phyloP scores from a whole-genome alignment of 257 asterid genomes.

The Haberlea rhodopensis region DNA sequence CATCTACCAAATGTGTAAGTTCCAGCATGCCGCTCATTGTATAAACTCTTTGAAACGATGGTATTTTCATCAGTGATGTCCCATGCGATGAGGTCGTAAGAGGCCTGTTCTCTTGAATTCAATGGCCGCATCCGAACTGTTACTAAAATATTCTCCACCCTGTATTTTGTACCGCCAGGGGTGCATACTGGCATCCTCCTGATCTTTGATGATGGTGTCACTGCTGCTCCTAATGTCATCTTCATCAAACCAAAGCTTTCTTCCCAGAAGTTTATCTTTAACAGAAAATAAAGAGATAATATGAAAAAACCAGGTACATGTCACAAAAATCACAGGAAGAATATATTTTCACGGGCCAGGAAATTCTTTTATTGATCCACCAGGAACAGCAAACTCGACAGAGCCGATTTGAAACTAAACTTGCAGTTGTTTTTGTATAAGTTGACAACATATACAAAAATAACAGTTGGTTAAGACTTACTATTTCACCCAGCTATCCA shows the following conservation, averaged over 20 bases:
- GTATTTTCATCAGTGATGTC: conserved; percentile 60
- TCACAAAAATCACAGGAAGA: conserved; percentile 12
- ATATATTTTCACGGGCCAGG: conserved; percentile 3
- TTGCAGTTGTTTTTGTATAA: conserved; percentile 5
- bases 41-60: conserved; percentile 72
- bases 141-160: conserved; percentile 85
- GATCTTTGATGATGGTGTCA: conserved; percentile 67
- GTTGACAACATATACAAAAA: neutral
- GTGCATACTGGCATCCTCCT: conserved; percentile 64
- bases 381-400: neutral
- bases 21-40: conserved; percentile 71
- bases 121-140: conserved; percentile 90
- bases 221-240: conserved; percentile 59
- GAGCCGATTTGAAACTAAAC: conserved; percentile 15
- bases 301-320: neutral
- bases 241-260: conserved; percentile 30
- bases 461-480: neutral
- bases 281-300: neutral
- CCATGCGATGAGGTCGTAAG: conserved; percentile 90
- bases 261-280: conserved; percentile 19
- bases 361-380: conserved; percentile 6
- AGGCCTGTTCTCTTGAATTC: conserved; percentile 76
- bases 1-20: conserved; percentile 65
- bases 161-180: conserved; percentile 57
- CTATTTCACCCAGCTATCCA: neutral